Evolutionary conservation across 768 basidiomycete species (phyloP), one percentile per base, ranked within the genome.

Genomic region (Neoboletus magnificus): DNA sequence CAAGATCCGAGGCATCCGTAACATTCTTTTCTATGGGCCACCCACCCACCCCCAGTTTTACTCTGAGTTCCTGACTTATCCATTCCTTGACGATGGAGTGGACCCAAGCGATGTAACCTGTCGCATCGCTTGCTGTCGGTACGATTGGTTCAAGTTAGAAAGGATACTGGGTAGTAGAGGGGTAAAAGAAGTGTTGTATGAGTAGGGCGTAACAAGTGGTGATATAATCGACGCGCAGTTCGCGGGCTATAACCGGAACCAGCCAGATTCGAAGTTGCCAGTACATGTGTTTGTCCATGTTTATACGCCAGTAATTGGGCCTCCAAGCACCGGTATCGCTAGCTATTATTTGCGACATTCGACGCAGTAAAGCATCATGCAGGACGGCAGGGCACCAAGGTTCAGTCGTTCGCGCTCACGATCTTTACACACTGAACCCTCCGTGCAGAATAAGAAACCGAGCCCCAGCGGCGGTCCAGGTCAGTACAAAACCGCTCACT

Each of bases 11-110:
- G 97, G 96, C 7, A 91, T 93, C 55, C 87, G 90, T 48, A 98
- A 97, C 64, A 71, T 97, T 62, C 78, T 98, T 41, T 98, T 98
- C 76, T 99, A 98, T 66, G 89, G 84, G 0, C 89, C 90, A 33
- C 97, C 97, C 0, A 85, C 91, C 51, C 92, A 98, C 69, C 81
- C 93, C 1, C 84, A 89, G 63, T 98, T 93, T 74, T 98, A 96
- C 72, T 83, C 91, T 0, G 97, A 98, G 68, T 80, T 93, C 57
- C 70, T 98, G 48, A 85, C 86, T 13, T 95, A 86, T 67, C 95
- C 96, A 0, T 98, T 98, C 81, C 78, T 93, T 37, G 92, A 92
- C 50, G 84, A 89, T 16, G 91, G 83, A 9, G 87, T 97, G n/a
- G 93, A 97, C 44, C 74, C 84, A 15, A 80, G 81, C 8, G 96